Evolutionary conservation across 2,329 filamentous ascomycete genomes (phyloP).

Genomic region (Graphilbum sp.): DNA sequence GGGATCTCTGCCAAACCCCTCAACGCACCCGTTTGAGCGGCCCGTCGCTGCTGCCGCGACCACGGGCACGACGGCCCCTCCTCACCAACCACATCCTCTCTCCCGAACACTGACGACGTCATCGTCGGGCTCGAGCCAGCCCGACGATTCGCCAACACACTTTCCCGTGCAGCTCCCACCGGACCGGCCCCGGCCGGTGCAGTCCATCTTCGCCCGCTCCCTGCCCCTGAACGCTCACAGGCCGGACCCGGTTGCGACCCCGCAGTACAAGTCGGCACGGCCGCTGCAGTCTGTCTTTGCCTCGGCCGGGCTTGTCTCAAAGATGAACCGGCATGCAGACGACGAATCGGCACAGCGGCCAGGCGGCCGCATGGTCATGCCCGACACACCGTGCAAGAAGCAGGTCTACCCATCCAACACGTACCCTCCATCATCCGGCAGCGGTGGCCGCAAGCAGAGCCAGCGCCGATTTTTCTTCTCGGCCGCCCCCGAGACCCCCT

Average conservation of each 20-base stretch:
- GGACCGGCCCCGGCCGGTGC: constrained; percentile 29
- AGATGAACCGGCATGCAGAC: constrained; percentile 75
- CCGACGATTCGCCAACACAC: constrained; percentile 55
- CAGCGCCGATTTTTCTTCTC: constrained; percentile 46
- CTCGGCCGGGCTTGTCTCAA: constrained; percentile 88
- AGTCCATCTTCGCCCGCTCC: constrained; percentile 53
- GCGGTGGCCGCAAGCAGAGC: constrained; percentile 38
- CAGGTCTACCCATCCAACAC: constrained; percentile 53
- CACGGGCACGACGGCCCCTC: background rate
- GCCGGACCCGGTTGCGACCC: constrained; percentile 46
- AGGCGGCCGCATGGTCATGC: constrained; percentile 48
- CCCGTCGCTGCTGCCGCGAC: constrained; percentile 2
- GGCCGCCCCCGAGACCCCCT: constrained; percentile 66
- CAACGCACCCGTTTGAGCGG: constrained; percentile 30
- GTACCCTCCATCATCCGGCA: constrained; percentile 42
- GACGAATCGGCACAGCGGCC: constrained; percentile 33
- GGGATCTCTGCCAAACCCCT: constrained; percentile 33
- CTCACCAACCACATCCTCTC: constrained; percentile 57
- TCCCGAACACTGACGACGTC: constrained; percentile 79
- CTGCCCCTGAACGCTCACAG: constrained; percentile 48
- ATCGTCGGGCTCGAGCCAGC: constrained; percentile 63
- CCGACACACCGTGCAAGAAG: constrained; percentile 94
- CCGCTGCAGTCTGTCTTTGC: constrained; percentile 74
- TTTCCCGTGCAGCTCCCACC: constrained; percentile 34
- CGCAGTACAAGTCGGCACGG: constrained; percentile 61